Conservation (phyloP, 1,139 yeast species). For the Sugiyamaella novakii region DNA sequence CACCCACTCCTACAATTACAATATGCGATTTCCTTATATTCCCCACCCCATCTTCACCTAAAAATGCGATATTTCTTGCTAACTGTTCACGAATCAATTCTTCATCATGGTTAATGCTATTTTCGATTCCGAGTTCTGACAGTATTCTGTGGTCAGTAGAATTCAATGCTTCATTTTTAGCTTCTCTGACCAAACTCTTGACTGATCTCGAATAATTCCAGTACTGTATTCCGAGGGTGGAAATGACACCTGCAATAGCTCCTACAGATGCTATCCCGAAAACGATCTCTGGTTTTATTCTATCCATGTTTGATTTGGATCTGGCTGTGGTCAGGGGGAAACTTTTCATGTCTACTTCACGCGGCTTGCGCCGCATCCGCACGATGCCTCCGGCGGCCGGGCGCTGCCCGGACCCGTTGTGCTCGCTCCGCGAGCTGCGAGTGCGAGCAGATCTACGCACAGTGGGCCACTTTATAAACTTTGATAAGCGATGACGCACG, state of each 20-base stretch:
- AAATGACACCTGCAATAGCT: conserved; percentile 24
- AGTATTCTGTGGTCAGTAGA: background rate
- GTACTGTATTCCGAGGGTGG: conserved; percentile 26
- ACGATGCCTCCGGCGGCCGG: no score
- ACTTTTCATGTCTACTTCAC: no score
- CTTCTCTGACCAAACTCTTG: conserved; percentile 17
- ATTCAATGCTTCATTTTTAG: conserved; percentile 14
- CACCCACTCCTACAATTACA: conserved; percentile 96
- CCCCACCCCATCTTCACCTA: conserved; percentile 82
- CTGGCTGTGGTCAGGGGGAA: conserved; percentile 9
- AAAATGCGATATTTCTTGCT: conserved; percentile 89
- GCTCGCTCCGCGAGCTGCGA: no score
- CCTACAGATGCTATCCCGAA: conserved; percentile 25
- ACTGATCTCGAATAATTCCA: conserved; percentile 9
- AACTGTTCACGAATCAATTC: conserved; percentile 85
- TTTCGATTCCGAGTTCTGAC: no score
- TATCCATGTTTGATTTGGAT: no score
- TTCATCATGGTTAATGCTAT: conserved; percentile 53
- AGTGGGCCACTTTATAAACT: no score
- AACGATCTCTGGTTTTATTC: conserved; percentile 17
- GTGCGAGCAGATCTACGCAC: no score
- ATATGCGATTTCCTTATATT: conserved; percentile 72
- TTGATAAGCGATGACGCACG: no score
- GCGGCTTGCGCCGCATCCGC: no score
- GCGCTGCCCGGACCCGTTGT: no score